phyloP scores from a whole-genome alignment of 2,329 filamentous ascomycete genomes.

The Tricladium varicosporioides region DNA sequence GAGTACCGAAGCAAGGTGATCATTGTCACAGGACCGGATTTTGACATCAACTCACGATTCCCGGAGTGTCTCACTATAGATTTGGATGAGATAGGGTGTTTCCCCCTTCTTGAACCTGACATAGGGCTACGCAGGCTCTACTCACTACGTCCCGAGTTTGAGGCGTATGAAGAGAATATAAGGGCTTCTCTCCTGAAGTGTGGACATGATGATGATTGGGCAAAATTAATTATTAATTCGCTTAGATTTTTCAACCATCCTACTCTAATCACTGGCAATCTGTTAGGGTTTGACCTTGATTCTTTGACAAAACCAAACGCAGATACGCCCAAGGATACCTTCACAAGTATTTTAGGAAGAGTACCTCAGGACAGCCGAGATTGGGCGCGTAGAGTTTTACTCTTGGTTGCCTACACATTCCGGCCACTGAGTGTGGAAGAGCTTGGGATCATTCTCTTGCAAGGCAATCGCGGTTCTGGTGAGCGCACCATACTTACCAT shows the following conservation, averaged over 20 bases:
- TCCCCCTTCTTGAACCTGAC: background rate
- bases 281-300: background rate
- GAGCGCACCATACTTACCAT: background rate
- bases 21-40: too few relatives aligned
- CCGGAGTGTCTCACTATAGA: background rate
- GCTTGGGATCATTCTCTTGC: background rate
- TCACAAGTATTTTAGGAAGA: background rate
- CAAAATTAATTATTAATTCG: background rate
- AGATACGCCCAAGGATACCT: background rate
- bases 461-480: background rate
- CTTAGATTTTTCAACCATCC: background rate
- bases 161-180: background rate
- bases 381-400: background rate
- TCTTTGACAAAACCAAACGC: background rate
- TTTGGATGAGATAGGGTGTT: background rate
- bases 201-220: background rate
- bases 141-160: background rate
- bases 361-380: background rate
- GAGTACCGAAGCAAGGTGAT: constrained; percentile 4
- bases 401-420: background rate
- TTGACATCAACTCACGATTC: background rate
- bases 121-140: background rate
- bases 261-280: background rate
- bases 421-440: background rate
- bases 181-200: background rate